These are phyloP conservation scores for Pleurotus djamor DNA, from an alignment of 768 basidiomycete genomes.

Conservation along the genomic window DNA sequence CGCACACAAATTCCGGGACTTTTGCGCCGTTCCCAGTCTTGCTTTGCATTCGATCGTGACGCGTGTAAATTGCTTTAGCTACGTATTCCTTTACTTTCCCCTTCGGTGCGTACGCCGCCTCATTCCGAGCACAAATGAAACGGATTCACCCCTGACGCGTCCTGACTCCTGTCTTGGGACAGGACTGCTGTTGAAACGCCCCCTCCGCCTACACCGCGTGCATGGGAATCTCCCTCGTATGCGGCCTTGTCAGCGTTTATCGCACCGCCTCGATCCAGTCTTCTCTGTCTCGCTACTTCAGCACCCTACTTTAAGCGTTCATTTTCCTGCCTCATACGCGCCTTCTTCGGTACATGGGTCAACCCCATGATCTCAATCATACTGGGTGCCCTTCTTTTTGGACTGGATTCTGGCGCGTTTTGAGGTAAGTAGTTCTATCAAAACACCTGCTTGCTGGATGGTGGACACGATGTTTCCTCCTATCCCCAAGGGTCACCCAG, in stretches of 20 bases:
- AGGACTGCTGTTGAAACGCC: too few relatives aligned
- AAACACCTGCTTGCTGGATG: neutral
- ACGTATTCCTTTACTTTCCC: too few relatives aligned
- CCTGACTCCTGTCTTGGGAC: too few relatives aligned
- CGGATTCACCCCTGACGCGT: too few relatives aligned
- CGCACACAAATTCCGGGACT: too few relatives aligned
- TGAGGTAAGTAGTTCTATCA: neutral
- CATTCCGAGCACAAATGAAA: too few relatives aligned
- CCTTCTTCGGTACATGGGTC: neutral
- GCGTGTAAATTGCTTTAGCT: too few relatives aligned
- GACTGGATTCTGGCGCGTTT: neutral
- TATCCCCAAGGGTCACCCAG: too few relatives aligned
- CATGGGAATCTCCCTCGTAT: neutral
- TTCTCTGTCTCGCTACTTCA: neutral
- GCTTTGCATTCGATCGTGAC: too few relatives aligned
- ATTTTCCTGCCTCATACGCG: neutral
- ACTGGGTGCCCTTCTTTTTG: neutral
- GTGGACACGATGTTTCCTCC: too few relatives aligned
- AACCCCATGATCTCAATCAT: neutral
- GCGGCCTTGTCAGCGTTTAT: neutral
- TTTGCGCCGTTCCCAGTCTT: too few relatives aligned
- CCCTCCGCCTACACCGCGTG: neutral
- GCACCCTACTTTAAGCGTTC: neutral
- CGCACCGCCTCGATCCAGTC: neutral
- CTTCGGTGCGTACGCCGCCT: too few relatives aligned